Evolutionary conservation across 306 rosid genomes (phyloP).

Genomic region (Lotus japonicus): DNA sequence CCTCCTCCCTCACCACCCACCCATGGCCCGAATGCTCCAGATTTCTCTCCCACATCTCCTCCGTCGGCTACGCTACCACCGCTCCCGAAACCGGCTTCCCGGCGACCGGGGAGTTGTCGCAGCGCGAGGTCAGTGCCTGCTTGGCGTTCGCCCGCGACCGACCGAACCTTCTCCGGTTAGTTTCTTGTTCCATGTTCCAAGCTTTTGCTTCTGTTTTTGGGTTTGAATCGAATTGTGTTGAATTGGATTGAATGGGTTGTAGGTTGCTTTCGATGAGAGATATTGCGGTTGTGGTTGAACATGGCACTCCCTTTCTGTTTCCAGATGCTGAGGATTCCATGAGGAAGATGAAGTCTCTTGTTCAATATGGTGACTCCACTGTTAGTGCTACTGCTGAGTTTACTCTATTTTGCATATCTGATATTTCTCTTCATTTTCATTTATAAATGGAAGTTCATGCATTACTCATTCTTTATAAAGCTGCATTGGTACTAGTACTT

Average conservation of each 20-base stretch:
- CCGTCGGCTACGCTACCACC: conserved; percentile 34
- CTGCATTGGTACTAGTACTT: neutral
- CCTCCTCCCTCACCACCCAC: conserved; percentile 17
- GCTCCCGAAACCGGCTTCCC: neutral
- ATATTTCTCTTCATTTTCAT: too few species aligned
- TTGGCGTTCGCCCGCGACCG: conserved; percentile 58
- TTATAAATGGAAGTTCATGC: neutral
- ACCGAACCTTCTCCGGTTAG: conserved; percentile 54
- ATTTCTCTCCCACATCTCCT: conserved; percentile 42
- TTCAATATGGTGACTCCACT: conserved; percentile 27
- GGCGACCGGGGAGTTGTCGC: neutral
- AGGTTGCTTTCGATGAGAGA: conserved; percentile 75
- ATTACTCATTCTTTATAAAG: neutral
- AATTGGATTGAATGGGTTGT: conserved; percentile 8
- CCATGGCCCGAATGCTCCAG: conserved; percentile 63
- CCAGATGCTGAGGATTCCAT: conserved; percentile 36
- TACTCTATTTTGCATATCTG: neutral
- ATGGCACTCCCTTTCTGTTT: conserved; percentile 59
- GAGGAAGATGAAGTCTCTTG: conserved; percentile 48
- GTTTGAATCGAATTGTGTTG: neutral
- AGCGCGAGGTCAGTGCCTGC: conserved; percentile 46
- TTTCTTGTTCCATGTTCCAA: neutral
- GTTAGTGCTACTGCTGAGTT: conserved; percentile 35
- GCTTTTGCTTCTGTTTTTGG: neutral
- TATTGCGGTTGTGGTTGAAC: conserved; percentile 48